Evolutionary conservation across 2,329 filamentous ascomycete genomes (phyloP), one percentile per base, ranked within the genome.

Genomic region (Trichoderma harzianum): DNA sequence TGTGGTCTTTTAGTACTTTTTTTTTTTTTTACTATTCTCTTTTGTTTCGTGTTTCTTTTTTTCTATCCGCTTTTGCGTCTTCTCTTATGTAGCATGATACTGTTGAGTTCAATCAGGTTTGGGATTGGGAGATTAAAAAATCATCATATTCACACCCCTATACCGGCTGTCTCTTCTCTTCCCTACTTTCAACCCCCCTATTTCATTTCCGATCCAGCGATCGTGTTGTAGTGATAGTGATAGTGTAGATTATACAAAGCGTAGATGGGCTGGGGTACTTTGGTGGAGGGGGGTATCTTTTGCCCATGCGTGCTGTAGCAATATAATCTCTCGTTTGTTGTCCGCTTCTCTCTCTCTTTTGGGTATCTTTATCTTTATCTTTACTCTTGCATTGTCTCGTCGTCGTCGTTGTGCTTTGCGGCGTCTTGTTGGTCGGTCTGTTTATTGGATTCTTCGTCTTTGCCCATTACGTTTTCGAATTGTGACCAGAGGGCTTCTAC

Each of bases 401-500:
- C 69, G 14, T 55, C 71, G n/a, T 74, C 73, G 26, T 21, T 21
- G 18, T 75, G 65, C 36, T 74, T 73, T 65, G 74, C 75, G 7
- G 69, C 73, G 18, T 70, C 77, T 55, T 80, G 76, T 51, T 78
- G 78, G 14, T 74, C 78, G 3, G 78, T 77, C 64, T 74, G 65
- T 74, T 76, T 55, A 51, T 79, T 76, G n/a, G 74, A 76, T 34
- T 79, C 80, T 18, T 76, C 84, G 70, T 92, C 88, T 78, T 92
- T 93, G 10, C 89, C 93, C 95, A 98, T 98, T 76, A 98, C 95
- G 76, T 91, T 93, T 83, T 99, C 96, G 79, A 99, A 98, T 78
- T 97, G 94, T 51, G 93, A 97, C 96, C 96, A 99, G 18, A 99
- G 87, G 34, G 94, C 94, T 82, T 99, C 96, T 57, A 99, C 96